Conservation (phyloP, 257 asterid genomes). For the Solanum infundibuliforme region DNA sequence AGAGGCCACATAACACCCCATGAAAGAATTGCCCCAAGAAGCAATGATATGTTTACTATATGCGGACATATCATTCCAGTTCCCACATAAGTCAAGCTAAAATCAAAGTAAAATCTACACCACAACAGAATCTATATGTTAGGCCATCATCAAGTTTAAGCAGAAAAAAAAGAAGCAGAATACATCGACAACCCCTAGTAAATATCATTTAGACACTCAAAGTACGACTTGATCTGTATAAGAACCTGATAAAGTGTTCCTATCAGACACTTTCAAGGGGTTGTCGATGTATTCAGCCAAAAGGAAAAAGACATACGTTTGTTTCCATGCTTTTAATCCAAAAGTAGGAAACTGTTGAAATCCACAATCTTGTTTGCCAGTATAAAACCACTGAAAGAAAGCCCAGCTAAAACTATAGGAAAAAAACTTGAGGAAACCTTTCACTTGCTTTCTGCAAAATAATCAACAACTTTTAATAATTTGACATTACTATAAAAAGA, state of each 20-base stretch:
- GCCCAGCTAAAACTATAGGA: constrained; percentile 69
- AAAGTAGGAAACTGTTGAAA: constrained; percentile 81
- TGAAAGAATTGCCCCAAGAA: constrained; percentile 74
- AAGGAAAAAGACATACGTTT: constrained; percentile 36
- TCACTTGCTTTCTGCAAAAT: constrained; percentile 68
- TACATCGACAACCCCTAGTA: not conserved
- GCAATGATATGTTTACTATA: constrained; percentile 71
- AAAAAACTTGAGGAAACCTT: constrained; percentile 50
- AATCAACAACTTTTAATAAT: not conserved
- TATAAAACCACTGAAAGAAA: constrained; percentile 80
- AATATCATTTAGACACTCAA: not conserved
- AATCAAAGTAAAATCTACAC: constrained; percentile 79
- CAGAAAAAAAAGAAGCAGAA: not conserved
- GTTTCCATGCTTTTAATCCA: constrained; percentile 65
- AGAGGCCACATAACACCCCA: constrained; percentile 93
- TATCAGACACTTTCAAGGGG: not conserved
- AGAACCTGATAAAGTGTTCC: not conserved
- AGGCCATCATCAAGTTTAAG: not conserved
- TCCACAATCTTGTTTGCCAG: constrained; percentile 61
- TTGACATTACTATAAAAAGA: not conserved
- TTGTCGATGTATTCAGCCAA: not conserved
- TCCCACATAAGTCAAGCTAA: constrained; percentile 83
- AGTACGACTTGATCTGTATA: not conserved
- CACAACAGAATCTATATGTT: not conserved
- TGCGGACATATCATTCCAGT: constrained; percentile 95